Percentiles rank a stretch among this genome's conserved stretches.
Evolutionary conservation across 768 basidiomycete species (phyloP).

Genomic region (Russula dissimulans): DNA sequence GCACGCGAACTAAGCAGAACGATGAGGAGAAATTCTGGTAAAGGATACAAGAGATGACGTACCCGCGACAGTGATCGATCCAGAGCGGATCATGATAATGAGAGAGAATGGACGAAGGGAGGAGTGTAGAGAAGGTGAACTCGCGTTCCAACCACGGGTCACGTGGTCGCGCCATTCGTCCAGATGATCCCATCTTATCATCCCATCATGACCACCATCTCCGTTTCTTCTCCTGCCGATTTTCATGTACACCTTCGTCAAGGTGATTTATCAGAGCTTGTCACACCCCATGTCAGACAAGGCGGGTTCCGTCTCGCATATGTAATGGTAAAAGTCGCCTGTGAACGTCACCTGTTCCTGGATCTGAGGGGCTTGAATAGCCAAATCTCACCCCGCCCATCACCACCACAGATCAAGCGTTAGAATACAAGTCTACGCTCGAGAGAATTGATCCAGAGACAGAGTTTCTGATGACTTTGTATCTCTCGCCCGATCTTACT

Average conservation of each 20-base stretch:
- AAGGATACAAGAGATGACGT: constrained; percentile 18
- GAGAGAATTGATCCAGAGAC: constrained; percentile 65
- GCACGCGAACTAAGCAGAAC: constrained; percentile 66
- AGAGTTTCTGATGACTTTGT: constrained; percentile 93
- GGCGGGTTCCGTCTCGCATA: constrained; percentile 91
- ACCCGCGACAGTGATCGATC: constrained; percentile 86
- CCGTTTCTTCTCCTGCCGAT: constrained; percentile 64
- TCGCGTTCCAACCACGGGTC: constrained; percentile 17
- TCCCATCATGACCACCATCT: constrained; percentile 30
- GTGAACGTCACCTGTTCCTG: neutral
- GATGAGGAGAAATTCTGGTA: neutral
- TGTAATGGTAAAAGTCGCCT: constrained; percentile 67
- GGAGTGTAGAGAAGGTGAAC: neutral
- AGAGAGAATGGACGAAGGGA: neutral
- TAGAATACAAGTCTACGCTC: constrained; percentile 71
- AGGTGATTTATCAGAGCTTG: constrained; percentile 69
- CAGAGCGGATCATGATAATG: constrained; percentile 48
- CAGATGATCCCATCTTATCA: constrained; percentile 1
- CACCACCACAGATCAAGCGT: constrained; percentile 67
- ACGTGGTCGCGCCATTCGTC: constrained; percentile 19
- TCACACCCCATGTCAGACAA: constrained; percentile 79
- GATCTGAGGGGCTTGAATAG: constrained; percentile 31
- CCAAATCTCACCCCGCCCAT: constrained; percentile 91
- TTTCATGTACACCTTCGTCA: constrained; percentile 98
- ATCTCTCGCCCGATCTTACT: constrained; percentile 85